A percentile compares a stretch with the other conserved stretches of the same genome.
phyloP scores from a whole-genome alignment of 2,329 filamentous ascomycete species.

The Alternaria hordeiaustralica region DNA sequence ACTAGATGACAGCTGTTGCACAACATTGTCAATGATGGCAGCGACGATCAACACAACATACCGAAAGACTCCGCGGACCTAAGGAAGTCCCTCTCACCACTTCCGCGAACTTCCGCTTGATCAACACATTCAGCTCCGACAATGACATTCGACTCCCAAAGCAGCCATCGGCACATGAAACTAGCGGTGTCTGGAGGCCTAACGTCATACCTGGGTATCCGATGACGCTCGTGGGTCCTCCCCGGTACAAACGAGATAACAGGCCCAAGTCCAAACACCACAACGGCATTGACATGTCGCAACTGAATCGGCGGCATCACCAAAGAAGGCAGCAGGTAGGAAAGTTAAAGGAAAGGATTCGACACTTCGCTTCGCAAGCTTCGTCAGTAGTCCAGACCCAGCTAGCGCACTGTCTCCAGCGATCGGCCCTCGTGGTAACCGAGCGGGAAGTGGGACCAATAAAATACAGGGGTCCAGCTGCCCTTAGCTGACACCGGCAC shows the following conservation, averaged over 20 bases:
- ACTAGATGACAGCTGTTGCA: neutral
- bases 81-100: neutral
- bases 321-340: neutral
- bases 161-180: neutral
- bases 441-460: neutral
- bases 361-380: neutral
- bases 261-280: neutral
- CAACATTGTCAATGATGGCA: neutral
- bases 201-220: neutral
- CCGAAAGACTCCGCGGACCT: neutral
- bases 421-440: neutral
- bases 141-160: neutral
- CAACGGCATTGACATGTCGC: neutral
- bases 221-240: neutral
- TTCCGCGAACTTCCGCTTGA: neutral
- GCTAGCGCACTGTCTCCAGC: neutral
- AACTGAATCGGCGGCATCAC: neutral
- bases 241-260: neutral
- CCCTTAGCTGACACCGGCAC: constrained; percentile 1
- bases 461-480: neutral
- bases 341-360: neutral
- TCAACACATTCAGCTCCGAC: neutral
- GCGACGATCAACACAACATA: neutral
- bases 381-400: neutral
- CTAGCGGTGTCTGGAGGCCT: neutral